A percentile compares a stretch with the other conserved stretches of the same genome.
Evolutionary conservation across 345 rosid genomes (phyloP).

Genomic region (Mallotus nudiflorus): DNA sequence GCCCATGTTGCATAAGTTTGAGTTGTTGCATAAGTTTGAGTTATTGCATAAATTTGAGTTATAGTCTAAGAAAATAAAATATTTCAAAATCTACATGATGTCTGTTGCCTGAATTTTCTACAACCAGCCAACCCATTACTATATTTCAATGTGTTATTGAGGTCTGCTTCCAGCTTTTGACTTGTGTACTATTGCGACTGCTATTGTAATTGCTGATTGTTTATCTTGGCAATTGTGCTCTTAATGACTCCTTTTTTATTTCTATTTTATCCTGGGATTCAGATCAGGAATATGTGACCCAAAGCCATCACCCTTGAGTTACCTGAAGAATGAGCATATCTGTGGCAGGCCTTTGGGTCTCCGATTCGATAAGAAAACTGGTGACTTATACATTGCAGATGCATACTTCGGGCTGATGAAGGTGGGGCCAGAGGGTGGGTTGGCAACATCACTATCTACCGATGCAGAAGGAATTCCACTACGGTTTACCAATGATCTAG

Average conservation of each 20-base stretch:
- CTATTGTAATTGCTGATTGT: background rate
- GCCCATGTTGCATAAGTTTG: no score
- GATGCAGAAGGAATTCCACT: slow-evolving; percentile 83
- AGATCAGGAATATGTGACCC: slow-evolving; percentile 77
- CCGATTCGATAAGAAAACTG: slow-evolving; percentile 71
- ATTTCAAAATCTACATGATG: background rate
- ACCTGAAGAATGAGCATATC: slow-evolving; percentile 80
- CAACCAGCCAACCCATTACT: background rate
- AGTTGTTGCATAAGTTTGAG: no score
- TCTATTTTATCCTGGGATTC: slow-evolving; percentile 33
- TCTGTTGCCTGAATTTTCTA: background rate
- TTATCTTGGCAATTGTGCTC: background rate
- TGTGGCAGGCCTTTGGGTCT: slow-evolving; percentile 97
- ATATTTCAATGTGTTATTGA: background rate
- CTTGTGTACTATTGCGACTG: background rate
- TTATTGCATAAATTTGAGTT: background rate
- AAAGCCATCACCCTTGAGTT: slow-evolving; percentile 58
- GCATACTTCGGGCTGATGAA: slow-evolving; percentile 89
- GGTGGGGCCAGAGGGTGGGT: slow-evolving; percentile 91
- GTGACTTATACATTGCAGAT: slow-evolving; percentile 89
- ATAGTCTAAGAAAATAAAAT: background rate
- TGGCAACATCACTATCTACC: slow-evolving; percentile 65
- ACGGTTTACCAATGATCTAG: slow-evolving; percentile 85
- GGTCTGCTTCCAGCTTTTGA: background rate
- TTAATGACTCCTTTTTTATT: background rate